Base-by-base conservation (phyloP, 495 filamentous ascomycete species). In the Chlorociboria aeruginascens region DNA sequence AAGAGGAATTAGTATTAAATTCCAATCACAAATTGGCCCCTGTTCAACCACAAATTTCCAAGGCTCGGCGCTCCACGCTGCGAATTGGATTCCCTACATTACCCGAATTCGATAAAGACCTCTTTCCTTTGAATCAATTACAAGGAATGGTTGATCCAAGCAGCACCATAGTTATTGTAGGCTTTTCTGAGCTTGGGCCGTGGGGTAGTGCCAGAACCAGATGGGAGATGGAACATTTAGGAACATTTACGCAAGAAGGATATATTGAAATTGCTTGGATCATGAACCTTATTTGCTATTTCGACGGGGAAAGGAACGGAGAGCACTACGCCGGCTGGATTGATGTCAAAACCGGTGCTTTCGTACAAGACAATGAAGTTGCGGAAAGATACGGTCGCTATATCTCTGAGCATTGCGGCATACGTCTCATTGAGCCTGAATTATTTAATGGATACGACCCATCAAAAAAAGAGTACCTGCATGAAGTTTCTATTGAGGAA, bases 201-300 rank as follows among this genome's bases (percentile, higher is more conserved):
- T 96, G 89, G 88, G 92, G 92, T 65, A 98, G 95, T 69, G 84
- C 92, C 0, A 78, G 90, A 45, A 98, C 92, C 31, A 78, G 92
- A 25, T 98, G 92, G 92, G 88, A 98, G 68, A 98, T 96, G 88
- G 92, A 98, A 66, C 86, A 89, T 13, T 75, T 87, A 52, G 90
- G 89, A 54, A 74, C 89, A 60, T 96, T 98, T 69, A 95, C 92
- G 10, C 78, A 95, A n/a, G 90, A 95, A 64, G 90, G 92, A n/a
- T 96, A 88, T 59, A 81, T 97, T 50, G 92, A 98, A 66, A 96
- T 98, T 89, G 87, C 92, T 29, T 98, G 92, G 92, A 85, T 98
- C 60, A 98, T 96, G 92, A 89, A 89, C 40, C 79, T 96, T 46
- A 96, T 98, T 66, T 93, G 85, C 69, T 89, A 96, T 63, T 83